Evolutionary conservation across 163 green algal genomes (phyloP), one percentile per base, ranked within the genome.

Genomic region (Scenedesmus sp.): DNA sequence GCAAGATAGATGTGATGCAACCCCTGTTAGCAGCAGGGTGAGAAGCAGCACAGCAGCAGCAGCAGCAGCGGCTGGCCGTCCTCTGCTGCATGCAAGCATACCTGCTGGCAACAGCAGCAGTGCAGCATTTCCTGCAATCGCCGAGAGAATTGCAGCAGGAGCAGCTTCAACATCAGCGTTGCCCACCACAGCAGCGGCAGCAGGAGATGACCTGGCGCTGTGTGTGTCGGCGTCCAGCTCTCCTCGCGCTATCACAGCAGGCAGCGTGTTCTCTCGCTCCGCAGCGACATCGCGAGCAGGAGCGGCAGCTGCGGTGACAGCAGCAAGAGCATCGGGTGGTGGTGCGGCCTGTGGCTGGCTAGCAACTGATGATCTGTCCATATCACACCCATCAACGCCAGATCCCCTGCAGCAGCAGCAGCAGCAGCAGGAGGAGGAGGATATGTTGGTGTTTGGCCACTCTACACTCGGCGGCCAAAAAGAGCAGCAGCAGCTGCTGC

Each of bases 221-320:
- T 90, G 70, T 65, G 68, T 84, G 42, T 12, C 79, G 2, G 85
- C 70, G 3, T 83, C 85, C 26, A 53, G 83, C 59, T 68, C 83
- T 4, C 83, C 83, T 16, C 72, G 83, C 15, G 83, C 83, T 7
- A 81, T 89, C 42, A 89, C 83, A 33, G 59, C 83, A 26, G 61
- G 26, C 59, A 89, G 59, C 26, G 68, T 26, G 2, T 86, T 53
- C 40, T 68, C 37, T 18, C 43, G 72, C 16, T 49, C 51, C 3
- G 51, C 81, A 73, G 26, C 79, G 30, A 56, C 42, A 15, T 46
- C 81, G n/a, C 26, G 44, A 78, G 51, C 81, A 72, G 81, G 44
- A n/a, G 81, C 81, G 35, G 81, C 81, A 73, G 81, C 49, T 13
- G 81, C 81, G 35, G 81, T n/a, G 22, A n/a, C 81, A 78, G 49